Conservation (phyloP, 352 stramenopile species). For the Pythium aphanidermatum region DNA sequence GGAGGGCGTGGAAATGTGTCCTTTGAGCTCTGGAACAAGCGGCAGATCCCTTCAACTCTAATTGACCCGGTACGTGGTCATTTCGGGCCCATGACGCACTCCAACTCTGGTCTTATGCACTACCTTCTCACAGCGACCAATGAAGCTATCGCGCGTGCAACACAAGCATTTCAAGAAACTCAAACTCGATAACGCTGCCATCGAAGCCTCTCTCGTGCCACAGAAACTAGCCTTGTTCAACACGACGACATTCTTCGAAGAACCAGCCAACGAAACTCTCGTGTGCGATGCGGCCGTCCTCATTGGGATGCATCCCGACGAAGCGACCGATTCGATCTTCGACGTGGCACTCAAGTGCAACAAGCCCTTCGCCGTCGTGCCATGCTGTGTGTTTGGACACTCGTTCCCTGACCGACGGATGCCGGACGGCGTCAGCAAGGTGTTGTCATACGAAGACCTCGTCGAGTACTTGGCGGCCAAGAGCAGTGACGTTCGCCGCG, state of each 20-base stretch:
- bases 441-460: slow-evolving; percentile 75
- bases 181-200: slow-evolving; percentile 31
- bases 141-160: slow-evolving; percentile 65
- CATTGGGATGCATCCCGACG: slow-evolving; percentile 93
- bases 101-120: not conserved
- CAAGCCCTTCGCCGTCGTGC: slow-evolving; percentile 95
- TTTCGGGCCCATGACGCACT: not conserved
- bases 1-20: slow-evolving; percentile 74
- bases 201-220: slow-evolving; percentile 31
- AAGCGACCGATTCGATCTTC: slow-evolving; percentile 93
- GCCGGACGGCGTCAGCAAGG: slow-evolving; percentile 32
- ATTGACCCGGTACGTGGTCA: slow-evolving; percentile 78
- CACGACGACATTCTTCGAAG: slow-evolving; percentile 46
- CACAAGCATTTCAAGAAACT: slow-evolving; percentile 68
- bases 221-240: slow-evolving; percentile 57
- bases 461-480: slow-evolving; percentile 78
- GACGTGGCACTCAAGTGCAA: slow-evolving; percentile 84
- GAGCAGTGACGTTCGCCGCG: slow-evolving; percentile 43
- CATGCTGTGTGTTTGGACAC: slow-evolving; percentile 93
- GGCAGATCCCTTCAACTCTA: slow-evolving; percentile 58
- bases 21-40: slow-evolving; percentile 84
- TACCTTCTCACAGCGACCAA: slow-evolving; percentile 50
- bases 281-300: slow-evolving; percentile 77
- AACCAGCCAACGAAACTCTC: slow-evolving; percentile 34
- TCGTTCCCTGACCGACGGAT: slow-evolving; percentile 78